phyloP scores from a whole-genome alignment of 2,329 filamentous ascomycete genomes.

The Botrytis sinoallii region DNA sequence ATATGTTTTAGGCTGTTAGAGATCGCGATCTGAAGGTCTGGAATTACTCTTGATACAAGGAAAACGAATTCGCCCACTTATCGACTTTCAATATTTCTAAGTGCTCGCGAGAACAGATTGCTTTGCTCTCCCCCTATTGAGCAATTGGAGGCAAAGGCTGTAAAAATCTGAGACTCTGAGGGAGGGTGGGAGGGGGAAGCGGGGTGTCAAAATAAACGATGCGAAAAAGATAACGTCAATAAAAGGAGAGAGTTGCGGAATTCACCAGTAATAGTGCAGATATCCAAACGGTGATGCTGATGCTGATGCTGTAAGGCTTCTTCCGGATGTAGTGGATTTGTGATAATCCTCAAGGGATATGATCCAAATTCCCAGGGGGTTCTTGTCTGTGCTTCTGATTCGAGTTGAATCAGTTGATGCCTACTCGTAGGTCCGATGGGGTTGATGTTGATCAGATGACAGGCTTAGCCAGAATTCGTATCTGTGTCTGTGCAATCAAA shows the following conservation, averaged over 20 bases:
- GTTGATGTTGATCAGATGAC: background rate
- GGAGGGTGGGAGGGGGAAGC: background rate
- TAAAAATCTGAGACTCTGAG: background rate
- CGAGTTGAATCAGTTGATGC: background rate
- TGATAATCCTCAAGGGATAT: background rate
- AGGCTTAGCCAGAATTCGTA: background rate
- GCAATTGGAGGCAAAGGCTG: background rate
- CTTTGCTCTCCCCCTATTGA: background rate
- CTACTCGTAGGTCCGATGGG: background rate
- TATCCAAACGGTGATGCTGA: background rate
- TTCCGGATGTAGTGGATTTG: background rate
- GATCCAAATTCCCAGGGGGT: background rate
- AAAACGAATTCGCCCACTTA: background rate
- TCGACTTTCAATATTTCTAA: background rate
- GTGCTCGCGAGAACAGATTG: background rate
- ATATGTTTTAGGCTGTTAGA: background rate
- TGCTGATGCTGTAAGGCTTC: background rate
- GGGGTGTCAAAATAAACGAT: background rate
- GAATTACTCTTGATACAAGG: background rate
- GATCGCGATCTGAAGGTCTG: background rate
- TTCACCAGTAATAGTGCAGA: background rate
- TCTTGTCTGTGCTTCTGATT: constrained; percentile 5
- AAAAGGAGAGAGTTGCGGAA: background rate
- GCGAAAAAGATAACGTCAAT: background rate
- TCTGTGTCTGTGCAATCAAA: background rate